Percentiles rank a stretch among this genome's conserved stretches.
Conservation (phyloP, 805 yeast species). For the Metschnikowia gelsemii region DNA sequence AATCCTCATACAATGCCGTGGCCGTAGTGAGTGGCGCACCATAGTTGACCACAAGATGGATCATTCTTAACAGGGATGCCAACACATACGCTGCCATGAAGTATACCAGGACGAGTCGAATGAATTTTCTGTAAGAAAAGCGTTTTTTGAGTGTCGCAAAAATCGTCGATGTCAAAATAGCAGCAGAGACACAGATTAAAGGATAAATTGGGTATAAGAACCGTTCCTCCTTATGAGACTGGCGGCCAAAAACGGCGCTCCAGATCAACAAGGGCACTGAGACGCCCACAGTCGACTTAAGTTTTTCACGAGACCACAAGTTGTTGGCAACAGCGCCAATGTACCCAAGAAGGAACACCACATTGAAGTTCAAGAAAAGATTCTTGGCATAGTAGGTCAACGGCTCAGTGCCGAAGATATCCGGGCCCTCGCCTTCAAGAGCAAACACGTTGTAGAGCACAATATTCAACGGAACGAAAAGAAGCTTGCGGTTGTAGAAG, state of each 20-base stretch:
- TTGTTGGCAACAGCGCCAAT: conserved; percentile 36
- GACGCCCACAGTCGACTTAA: conserved; percentile 12
- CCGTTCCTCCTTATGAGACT: conserved; percentile 93
- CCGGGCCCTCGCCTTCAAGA: conserved; percentile 73
- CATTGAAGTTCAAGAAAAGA: conserved; percentile 71
- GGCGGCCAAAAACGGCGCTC: conserved; percentile 62
- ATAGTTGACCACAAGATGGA: conserved; percentile 64
- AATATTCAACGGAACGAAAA: conserved; percentile 78
- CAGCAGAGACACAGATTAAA: conserved; percentile 60
- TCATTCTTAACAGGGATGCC: conserved; percentile 48
- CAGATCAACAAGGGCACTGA: conserved; percentile 59
- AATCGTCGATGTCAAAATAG: conserved; percentile 40
- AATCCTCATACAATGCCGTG: conserved; percentile 33
- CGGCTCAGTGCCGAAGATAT: conserved; percentile 87
- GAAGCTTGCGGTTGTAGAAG: conserved; percentile 53
- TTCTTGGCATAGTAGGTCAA: conserved; percentile 68
- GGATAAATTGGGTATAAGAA: conserved; percentile 86
- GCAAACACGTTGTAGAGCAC: conserved; percentile 78
- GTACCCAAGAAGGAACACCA: conserved; percentile 43
- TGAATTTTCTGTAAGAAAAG: conserved; percentile 7
- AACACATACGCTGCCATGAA: conserved; percentile 32
- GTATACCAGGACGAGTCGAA: conserved; percentile 16
- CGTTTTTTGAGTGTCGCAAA: conserved; percentile 9
- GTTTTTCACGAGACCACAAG: conserved; percentile 14
- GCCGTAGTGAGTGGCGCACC: conserved; percentile 69